Evolutionary conservation across 2,329 filamentous ascomycete genomes (phyloP).

Genomic region (Rhinocladiella similis): DNA sequence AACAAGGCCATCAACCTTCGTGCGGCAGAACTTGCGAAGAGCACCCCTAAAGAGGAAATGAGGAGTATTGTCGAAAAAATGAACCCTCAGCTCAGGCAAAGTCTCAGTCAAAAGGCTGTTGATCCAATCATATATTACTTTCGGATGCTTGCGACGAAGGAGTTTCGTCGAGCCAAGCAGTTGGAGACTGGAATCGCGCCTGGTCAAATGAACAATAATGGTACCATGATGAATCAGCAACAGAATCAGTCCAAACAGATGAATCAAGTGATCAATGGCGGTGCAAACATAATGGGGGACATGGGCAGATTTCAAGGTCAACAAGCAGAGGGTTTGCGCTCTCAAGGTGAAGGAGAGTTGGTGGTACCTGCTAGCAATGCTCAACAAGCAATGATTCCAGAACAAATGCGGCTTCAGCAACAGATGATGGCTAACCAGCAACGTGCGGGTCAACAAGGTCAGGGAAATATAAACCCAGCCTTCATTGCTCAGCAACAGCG

Average conservation of each 20-base stretch:
- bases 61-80: slow-evolving; percentile 52
- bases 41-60: slow-evolving; percentile 45
- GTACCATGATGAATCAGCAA: slow-evolving; percentile 14
- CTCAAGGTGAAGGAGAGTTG: slow-evolving; percentile 60
- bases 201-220: slow-evolving; percentile 17
- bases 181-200: slow-evolving; percentile 20
- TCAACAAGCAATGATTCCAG: slow-evolving; percentile 45
- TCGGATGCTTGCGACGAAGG: slow-evolving; percentile 48
- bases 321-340: slow-evolving; percentile 62
- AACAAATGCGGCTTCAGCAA: slow-evolving; percentile 42
- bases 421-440: slow-evolving; percentile 42
- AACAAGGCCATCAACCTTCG: slow-evolving; percentile 44
- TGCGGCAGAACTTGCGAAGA: slow-evolving; percentile 49
- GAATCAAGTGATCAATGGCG: slow-evolving; percentile 13
- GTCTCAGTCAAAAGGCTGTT: slow-evolving; percentile 45
- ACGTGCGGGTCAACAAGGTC: slow-evolving; percentile 41
- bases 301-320: slow-evolving; percentile 60
- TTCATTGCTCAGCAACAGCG: slow-evolving; percentile 46
- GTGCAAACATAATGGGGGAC: slow-evolving; percentile 36
- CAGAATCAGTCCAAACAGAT: slow-evolving; percentile 28
- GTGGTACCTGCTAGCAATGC: slow-evolving; percentile 66
- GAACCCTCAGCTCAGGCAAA: slow-evolving; percentile 49
- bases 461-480: slow-evolving; percentile 41
- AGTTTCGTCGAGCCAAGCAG: slow-evolving; percentile 37
- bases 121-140: slow-evolving; percentile 55